phyloP scores from a whole-genome alignment of 371 early-diverging fungal species.

The Apophysomyces trapeziformis region DNA sequence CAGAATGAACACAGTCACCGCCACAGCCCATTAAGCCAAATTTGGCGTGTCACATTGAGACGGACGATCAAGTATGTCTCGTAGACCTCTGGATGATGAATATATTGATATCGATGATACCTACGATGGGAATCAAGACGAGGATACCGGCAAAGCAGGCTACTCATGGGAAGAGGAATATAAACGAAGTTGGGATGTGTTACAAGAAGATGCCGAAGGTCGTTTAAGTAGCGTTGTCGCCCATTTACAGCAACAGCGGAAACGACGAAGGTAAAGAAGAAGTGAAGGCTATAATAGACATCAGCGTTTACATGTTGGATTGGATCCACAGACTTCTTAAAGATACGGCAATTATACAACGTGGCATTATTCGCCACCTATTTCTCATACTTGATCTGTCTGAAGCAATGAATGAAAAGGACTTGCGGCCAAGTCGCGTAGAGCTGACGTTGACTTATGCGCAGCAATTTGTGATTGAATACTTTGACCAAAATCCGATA shows the following conservation, averaged over 20 bases:
- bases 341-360: conserved; percentile 83
- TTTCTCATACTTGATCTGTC: conserved; percentile 85
- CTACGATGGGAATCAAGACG: conserved; percentile 47
- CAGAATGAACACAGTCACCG: background rate
- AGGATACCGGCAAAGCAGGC: conserved; percentile 54
- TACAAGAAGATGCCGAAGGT: conserved; percentile 92
- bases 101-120: conserved; percentile 61
- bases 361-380: conserved; percentile 93
- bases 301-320: background rate
- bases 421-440: conserved; percentile 81
- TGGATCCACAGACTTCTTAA: conserved; percentile 56
- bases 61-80: conserved; percentile 12
- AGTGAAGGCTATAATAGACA: background rate
- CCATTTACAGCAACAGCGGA: conserved; percentile 75
- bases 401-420: conserved; percentile 82
- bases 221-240: conserved; percentile 79
- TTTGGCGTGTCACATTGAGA: too few species aligned
- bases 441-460: conserved; percentile 72
- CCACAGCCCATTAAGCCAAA: background rate
- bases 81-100: conserved; percentile 49
- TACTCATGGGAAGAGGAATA: conserved; percentile 96
- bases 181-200: conserved; percentile 94
- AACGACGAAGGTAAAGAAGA: conserved; percentile 65
- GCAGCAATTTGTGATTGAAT: conserved; percentile 83
- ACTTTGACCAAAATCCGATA: conserved; percentile 95